phyloP scores from a whole-genome alignment of 1,284 basidiomycete genomes.

The Puccinia triticina region DNA sequence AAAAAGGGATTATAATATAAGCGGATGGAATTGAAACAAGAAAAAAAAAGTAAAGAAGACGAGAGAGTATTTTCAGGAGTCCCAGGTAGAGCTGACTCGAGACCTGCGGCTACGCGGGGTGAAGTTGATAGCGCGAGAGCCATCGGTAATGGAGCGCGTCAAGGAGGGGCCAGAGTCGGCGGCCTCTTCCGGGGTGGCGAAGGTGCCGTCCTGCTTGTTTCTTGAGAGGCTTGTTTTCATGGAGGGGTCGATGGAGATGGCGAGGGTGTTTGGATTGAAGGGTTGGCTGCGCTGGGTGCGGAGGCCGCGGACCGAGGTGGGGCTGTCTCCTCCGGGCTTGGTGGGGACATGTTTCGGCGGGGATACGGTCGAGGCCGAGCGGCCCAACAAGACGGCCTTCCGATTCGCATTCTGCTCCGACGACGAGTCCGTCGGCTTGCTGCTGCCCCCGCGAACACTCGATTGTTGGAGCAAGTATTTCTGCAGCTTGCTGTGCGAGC shows the following conservation, averaged over 20 bases:
- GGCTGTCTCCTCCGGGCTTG: background rate
- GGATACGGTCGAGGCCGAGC: slow-evolving; percentile 21
- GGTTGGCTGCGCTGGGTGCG: slow-evolving; percentile 4
- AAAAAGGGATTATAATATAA: no score
- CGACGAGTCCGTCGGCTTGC: background rate
- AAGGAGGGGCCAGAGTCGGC: background rate
- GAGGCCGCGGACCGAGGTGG: slow-evolving; percentile 1
- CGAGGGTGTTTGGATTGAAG: background rate
- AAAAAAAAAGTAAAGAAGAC: no score
- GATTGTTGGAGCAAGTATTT: slow-evolving; percentile 17
- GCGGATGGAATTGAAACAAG: no score
- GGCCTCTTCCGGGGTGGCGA: background rate
- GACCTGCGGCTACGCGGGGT: background rate
- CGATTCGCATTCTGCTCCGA: slow-evolving; percentile 2
- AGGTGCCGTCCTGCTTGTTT: background rate
- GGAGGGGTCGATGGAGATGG: slow-evolving; percentile 3
- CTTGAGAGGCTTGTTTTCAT: background rate
- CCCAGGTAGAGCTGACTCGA: no score
- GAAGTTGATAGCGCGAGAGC: background rate
- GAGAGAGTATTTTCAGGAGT: no score
- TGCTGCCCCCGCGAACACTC: background rate
- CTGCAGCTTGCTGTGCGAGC: slow-evolving; percentile 28
- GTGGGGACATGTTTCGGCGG: background rate
- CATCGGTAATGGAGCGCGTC: no score
- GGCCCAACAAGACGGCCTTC: slow-evolving; percentile 2